Base-by-base conservation (phyloP, 2,329 filamentous ascomycete genomes). In the Elsinoe batatas region DNA sequence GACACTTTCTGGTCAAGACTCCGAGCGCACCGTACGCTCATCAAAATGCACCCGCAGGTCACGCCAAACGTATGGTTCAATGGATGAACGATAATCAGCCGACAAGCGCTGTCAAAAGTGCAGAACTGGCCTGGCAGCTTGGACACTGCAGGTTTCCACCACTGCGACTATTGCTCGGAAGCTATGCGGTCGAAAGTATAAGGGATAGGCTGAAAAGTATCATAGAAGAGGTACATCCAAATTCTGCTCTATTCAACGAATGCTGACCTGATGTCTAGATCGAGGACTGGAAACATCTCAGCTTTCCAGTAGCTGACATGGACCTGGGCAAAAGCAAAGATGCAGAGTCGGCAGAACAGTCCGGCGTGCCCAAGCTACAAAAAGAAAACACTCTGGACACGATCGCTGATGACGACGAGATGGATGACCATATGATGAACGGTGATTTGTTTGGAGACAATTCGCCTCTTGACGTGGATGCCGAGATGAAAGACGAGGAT, bases 101-200 rank as follows among this genome's bases (percentile, higher is more conserved):
- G 3, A 93, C 90, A 11, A 95, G 88, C 68, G 89, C 89, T 0
- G 85, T 95, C 55, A 95, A 94, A 71, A 91, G 90, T 58, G 90
- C 90, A 2, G 90, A 97, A 74, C 74, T 97, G 56, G 85, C 95
- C 5, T 97, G 93, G 93, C 75, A 96, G 74, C 73, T 97, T 42
- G 93, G 85, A 0, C 93, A 97, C 74, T 97, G 91, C 72, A 85
- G 83, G n/a, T 96, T 90, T 67, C 93, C 93, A 50, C 93, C 93
- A 0, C 69, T 97, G 60, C 76, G 93, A 33, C 72, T 98, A 57
- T 74, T 96, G n/a, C 71, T 97, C 20, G 93, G 93, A 0, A 94
- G 84, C 61, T 97, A 95, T 72, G 91, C 93, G 1, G 91, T 97
- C 36, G 91, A 98, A 69, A 96, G 91, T 68, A 94, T 97, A 51